These are phyloP conservation scores for Mucor irregularis DNA, from an alignment of 371 early-diverging fungal species.

Conservation along the genomic window DNA sequence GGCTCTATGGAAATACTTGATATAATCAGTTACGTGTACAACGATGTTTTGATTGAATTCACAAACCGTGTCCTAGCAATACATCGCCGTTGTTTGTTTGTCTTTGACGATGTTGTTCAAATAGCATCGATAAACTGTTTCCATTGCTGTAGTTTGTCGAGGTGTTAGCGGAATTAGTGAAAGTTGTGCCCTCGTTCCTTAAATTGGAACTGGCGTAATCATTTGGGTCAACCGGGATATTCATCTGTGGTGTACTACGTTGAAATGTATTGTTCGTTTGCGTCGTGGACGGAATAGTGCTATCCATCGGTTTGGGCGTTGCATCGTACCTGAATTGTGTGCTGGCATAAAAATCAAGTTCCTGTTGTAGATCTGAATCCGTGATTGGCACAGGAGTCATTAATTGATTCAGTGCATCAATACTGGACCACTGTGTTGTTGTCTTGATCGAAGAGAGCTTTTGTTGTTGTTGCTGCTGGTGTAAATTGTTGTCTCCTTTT, in stretches of 20 bases:
- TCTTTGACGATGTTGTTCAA: no score
- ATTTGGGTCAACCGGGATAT: not conserved
- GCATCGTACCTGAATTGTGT: slow-evolving; percentile 53
- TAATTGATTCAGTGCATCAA: slow-evolving; percentile 27
- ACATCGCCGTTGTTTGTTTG: no score
- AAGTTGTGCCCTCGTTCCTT: no score
- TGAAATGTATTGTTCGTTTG: not conserved
- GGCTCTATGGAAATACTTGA: not conserved
- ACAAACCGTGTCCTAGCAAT: no score
- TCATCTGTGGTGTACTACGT: not conserved
- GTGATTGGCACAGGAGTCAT: slow-evolving; percentile 28
- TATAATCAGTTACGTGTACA: no score
- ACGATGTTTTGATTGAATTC: no score
- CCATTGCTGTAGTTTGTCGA: no score
- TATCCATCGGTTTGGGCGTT: not conserved
- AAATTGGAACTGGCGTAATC: not conserved
- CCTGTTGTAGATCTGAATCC: slow-evolving; percentile 30
- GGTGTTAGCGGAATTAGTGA: no score
- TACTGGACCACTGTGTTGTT: no score
- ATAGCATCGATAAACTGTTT: no score
- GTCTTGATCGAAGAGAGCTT: not conserved
- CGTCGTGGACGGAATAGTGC: not conserved
- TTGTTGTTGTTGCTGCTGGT: not conserved
- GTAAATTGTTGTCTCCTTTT: not conserved
- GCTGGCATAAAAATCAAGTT: slow-evolving; percentile 45